A percentile compares a stretch with the other conserved stretches of the same genome.
Conservation (phyloP, 345 rosid species). For the Mallotus nudiflorus region DNA sequence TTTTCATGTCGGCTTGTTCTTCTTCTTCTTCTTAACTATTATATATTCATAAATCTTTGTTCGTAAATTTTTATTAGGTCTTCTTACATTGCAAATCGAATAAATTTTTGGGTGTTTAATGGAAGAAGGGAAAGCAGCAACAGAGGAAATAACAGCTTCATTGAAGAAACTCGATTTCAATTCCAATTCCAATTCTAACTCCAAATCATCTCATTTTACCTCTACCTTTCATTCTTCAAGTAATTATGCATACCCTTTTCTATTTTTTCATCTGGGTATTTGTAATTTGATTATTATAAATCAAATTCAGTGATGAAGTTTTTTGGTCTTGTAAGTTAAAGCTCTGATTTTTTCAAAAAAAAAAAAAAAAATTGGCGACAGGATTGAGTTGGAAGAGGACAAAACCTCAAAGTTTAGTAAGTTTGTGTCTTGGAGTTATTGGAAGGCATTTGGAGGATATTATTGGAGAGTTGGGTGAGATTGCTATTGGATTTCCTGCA, state of each 20-base stretch:
- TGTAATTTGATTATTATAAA: not conserved
- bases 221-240: constrained; percentile 39
- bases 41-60: too few relatives aligned
- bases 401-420: constrained; percentile 62
- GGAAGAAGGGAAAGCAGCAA: constrained; percentile 40
- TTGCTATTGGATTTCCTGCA: constrained; percentile 57
- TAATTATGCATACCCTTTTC: constrained; percentile 22
- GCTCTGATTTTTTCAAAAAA: constrained; percentile 6
- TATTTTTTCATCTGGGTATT: not conserved
- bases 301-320: not conserved
- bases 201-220: constrained; percentile 20
- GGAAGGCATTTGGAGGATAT: constrained; percentile 85
- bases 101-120: constrained; percentile 21
- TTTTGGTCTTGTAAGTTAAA: not conserved
- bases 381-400: constrained; percentile 40
- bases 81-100: not conserved
- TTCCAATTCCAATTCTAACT: constrained; percentile 23
- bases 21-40: not conserved
- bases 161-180: constrained; percentile 48
- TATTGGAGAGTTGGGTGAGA: constrained; percentile 54
- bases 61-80: too few relatives aligned
- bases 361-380: constrained; percentile 27
- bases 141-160: constrained; percentile 28
- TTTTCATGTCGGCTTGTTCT: not conserved
- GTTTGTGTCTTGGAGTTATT: constrained; percentile 76